Evolutionary conservation across 768 basidiomycete genomes (phyloP).

Genomic region (Crepidotus variabilis): DNA sequence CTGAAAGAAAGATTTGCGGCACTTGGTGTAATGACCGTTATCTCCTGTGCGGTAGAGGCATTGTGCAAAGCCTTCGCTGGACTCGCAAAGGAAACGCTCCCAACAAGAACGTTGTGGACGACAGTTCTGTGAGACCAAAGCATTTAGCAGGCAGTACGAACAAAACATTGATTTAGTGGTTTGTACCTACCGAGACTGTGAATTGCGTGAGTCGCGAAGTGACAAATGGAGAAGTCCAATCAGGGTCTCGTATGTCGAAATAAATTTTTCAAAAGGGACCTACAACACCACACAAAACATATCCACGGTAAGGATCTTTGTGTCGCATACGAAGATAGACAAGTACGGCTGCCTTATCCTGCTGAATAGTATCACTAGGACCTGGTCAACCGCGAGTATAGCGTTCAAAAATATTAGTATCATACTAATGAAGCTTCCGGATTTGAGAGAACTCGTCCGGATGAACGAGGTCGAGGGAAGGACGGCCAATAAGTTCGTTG

Average conservation of each 20-base stretch:
- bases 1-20: constrained; percentile 51
- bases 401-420: neutral
- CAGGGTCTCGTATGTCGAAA: neutral
- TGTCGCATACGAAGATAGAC: constrained; percentile 78
- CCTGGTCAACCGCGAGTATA: neutral
- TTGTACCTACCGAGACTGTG: constrained; percentile 9
- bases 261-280: constrained; percentile 25
- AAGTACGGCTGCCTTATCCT: constrained; percentile 77
- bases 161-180: neutral
- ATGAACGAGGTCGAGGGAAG: constrained; percentile 75
- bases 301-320: constrained; percentile 75
- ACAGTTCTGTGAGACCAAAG: constrained; percentile 46
- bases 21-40: constrained; percentile 65
- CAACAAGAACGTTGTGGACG: constrained; percentile 69
- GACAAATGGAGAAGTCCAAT: neutral
- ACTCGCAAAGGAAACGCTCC: constrained; percentile 75
- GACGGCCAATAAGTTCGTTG: constrained; percentile 61
- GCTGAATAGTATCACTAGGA: constrained; percentile 67
- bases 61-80: constrained; percentile 76
- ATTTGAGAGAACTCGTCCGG: constrained; percentile 72
- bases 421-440: constrained; percentile 69
- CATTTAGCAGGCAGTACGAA: neutral
- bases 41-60: constrained; percentile 80
- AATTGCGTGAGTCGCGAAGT: constrained; percentile 1
- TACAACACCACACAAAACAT: constrained; percentile 71